phyloP scores from a whole-genome alignment of 495 filamentous ascomycete species.

The Hypomontagnella submonticulosa region DNA sequence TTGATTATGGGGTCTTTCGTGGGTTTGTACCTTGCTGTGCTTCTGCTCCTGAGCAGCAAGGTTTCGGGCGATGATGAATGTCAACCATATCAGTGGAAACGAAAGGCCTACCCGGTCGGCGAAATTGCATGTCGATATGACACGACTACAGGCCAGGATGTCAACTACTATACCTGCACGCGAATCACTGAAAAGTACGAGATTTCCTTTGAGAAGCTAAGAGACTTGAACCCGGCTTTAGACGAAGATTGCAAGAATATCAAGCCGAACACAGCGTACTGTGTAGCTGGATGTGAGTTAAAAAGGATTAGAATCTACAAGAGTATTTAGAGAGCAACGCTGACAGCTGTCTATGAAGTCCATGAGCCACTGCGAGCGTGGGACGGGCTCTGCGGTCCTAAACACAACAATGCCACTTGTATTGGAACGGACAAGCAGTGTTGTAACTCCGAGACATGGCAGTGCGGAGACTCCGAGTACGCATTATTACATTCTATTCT shows the following conservation, averaged over 20 bases:
- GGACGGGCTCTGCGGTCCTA: conserved; percentile 45
- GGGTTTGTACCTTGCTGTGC: too few relatives aligned
- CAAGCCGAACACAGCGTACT: conserved; percentile 41
- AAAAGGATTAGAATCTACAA: background rate
- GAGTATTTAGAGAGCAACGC: background rate
- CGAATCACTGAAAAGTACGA: background rate
- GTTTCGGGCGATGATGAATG: too few relatives aligned
- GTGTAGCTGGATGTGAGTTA: conserved; percentile 43
- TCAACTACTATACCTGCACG: conserved; percentile 44
- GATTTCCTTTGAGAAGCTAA: conserved; percentile 40
- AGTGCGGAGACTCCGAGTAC: conserved; percentile 33
- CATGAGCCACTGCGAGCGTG: conserved; percentile 41
- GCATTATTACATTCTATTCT: too few relatives aligned
- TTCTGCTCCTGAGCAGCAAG: too few relatives aligned
- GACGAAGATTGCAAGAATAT: conserved; percentile 40
- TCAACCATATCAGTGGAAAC: too few relatives aligned
- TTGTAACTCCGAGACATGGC: conserved; percentile 46
- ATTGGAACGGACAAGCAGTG: conserved; percentile 39
- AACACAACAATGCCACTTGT: conserved; percentile 49
- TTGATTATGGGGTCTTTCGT: too few relatives aligned
- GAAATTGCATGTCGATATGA: too few relatives aligned
- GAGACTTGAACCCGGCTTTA: conserved; percentile 40
- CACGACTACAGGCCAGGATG: background rate
- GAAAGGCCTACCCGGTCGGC: too few relatives aligned
- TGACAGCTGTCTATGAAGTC: conserved; percentile 26